phyloP scores from a whole-genome alignment of 768 basidiomycete species.

The Lentinula aciculospora region DNA sequence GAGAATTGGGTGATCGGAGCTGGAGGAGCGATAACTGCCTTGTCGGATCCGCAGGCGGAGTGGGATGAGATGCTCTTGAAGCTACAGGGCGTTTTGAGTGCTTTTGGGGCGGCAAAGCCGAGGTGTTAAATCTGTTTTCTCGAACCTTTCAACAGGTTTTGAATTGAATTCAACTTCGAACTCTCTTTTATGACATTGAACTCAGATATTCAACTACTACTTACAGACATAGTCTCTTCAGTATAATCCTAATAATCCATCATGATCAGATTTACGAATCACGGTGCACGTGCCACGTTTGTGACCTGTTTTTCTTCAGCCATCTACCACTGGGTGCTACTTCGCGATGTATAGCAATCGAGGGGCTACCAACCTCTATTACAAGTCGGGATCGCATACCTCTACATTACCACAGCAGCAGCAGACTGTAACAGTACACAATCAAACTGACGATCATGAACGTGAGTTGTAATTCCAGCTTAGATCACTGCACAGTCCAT shows the following conservation, averaged over 20 bases:
- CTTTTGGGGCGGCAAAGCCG: conserved; percentile 40
- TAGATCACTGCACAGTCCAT: conserved; percentile 10
- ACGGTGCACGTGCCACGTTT: background rate
- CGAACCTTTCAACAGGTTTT: background rate
- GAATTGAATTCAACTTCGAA: conserved; percentile 5
- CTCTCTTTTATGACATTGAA: background rate
- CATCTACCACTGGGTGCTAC: background rate
- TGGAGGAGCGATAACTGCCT: conserved; percentile 94
- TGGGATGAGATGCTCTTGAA: conserved; percentile 97
- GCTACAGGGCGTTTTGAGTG: conserved; percentile 67
- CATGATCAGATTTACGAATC: too few relatives aligned
- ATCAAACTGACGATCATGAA: conserved; percentile 72
- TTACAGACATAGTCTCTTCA: background rate
- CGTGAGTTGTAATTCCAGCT: conserved; percentile 34
- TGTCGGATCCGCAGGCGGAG: conserved; percentile 79
- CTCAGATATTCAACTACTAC: conserved; percentile 2
- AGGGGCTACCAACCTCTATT: background rate
- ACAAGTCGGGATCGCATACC: background rate
- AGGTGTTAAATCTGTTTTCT: background rate
- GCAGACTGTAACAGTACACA: conserved; percentile 25
- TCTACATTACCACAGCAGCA: conserved; percentile 11
- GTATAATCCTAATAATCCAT: too few relatives aligned
- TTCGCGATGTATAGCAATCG: background rate
- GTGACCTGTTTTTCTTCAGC: background rate
- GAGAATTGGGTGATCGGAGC: conserved; percentile 82